These are phyloP conservation scores for Afroboletus lepidellus DNA, from an alignment of 1,284 basidiomycete genomes.

Conservation along the genomic window DNA sequence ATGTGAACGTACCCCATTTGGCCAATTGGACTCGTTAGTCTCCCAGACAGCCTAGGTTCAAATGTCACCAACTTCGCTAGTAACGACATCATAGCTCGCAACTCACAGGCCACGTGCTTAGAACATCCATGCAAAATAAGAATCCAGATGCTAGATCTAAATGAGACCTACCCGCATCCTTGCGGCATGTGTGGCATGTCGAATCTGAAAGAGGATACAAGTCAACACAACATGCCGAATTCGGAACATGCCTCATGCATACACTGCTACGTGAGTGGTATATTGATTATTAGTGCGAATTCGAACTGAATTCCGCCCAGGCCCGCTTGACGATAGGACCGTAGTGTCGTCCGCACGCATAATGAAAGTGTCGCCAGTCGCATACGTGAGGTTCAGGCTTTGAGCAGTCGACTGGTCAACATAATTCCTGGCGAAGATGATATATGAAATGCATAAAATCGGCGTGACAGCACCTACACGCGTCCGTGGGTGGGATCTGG, in stretches of 20 bases:
- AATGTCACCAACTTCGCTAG: too few relatives aligned
- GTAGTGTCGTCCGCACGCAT: conserved; percentile 54
- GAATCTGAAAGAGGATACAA: conserved; percentile 26
- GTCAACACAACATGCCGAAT: not conserved
- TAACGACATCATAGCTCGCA: not conserved
- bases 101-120: conserved; percentile 48
- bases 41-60: conserved; percentile 46
- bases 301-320: conserved; percentile 61
- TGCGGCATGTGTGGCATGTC: conserved; percentile 50
- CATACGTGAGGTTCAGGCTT: conserved; percentile 47
- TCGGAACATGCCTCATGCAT: not conserved
- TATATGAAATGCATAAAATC: not conserved
- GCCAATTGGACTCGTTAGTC: conserved; percentile 51
- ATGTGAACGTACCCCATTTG: conserved; percentile 37
- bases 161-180: conserved; percentile 58
- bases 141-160: not conserved
- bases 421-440: conserved; percentile 45
- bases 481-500: conserved; percentile 48
- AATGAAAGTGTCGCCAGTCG: conserved; percentile 46
- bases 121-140: not conserved
- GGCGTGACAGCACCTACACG: conserved; percentile 36
- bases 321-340: conserved; percentile 42
- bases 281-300: conserved; percentile 52
- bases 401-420: conserved; percentile 47
- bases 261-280: conserved; percentile 57